Conservation (phyloP, 225 moss, liverwort and hornwort species). For the Ulota crispa region DNA sequence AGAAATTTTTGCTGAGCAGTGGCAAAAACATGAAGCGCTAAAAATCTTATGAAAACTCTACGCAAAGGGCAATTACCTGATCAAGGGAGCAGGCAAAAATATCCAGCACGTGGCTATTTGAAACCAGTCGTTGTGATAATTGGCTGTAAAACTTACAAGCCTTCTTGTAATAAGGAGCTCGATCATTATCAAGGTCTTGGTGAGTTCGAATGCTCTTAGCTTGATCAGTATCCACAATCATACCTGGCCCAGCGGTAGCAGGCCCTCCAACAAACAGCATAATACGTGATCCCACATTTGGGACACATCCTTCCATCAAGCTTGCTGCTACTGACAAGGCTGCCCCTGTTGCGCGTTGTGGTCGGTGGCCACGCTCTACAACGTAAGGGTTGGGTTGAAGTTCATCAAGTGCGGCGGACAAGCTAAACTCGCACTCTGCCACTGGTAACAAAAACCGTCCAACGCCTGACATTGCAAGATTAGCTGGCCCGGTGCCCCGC, state of each 20-base stretch:
- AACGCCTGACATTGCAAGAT: constrained; percentile 40
- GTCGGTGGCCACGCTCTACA: constrained; percentile 55
- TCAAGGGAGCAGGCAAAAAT: constrained; percentile 97
- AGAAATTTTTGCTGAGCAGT: background rate
- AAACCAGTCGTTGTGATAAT: constrained; percentile 72
- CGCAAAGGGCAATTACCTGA: constrained; percentile 51
- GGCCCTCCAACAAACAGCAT: constrained; percentile 95
- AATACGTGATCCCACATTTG: constrained; percentile 78
- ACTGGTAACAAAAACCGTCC: constrained; percentile 84
- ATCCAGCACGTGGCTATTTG: constrained; percentile 81
- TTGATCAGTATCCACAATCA: constrained; percentile 84
- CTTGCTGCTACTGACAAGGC: constrained; percentile 85
- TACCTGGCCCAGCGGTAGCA: constrained; percentile 83
- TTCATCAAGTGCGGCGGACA: constrained; percentile 77
- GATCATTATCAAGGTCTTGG: constrained; percentile 89
- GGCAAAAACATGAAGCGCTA: background rate
- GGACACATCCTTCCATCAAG: constrained; percentile 78
- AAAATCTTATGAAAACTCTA: background rate
- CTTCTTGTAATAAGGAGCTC: constrained; percentile 78
- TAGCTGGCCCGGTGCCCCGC: constrained; percentile 50
- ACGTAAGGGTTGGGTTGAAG: constrained; percentile 73
- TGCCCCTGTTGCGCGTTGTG: constrained; percentile 85
- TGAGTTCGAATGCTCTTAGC: constrained; percentile 97
- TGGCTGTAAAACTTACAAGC: constrained; percentile 89
- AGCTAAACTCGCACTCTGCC: constrained; percentile 83